These are phyloP conservation scores for Pelargonium myrrhifolium DNA, from an alignment of 441 rosid genomes.

Conservation along the genomic window DNA sequence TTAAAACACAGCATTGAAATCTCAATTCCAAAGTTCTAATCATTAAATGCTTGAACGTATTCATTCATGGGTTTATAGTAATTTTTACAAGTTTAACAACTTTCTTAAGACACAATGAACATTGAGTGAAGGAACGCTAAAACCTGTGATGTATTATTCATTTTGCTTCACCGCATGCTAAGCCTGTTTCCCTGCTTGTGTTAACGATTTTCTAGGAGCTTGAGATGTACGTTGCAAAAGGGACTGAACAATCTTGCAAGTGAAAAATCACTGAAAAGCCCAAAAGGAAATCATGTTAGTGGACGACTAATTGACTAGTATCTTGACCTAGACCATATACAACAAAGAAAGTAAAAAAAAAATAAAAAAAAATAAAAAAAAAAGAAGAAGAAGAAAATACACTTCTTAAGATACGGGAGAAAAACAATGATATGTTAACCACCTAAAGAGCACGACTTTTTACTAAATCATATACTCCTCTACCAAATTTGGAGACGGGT, in stretches of 20 bases:
- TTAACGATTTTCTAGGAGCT: neutral
- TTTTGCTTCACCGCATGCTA: constrained; percentile 6
- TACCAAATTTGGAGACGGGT: too few relatives aligned
- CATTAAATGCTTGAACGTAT: neutral
- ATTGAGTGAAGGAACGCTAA: neutral
- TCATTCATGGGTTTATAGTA: neutral
- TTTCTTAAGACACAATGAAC: neutral
- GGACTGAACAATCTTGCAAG: neutral
- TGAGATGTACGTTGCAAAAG: neutral
- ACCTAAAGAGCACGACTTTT: too few relatives aligned
- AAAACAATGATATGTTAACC: neutral
- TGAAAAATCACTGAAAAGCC: neutral
- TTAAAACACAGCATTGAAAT: neutral
- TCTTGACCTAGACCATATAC: too few relatives aligned
- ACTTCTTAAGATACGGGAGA: neutral
- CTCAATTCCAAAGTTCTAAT: too few relatives aligned
- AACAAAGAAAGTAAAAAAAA: too few relatives aligned
- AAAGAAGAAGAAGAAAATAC: too few relatives aligned
- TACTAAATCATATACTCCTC: too few relatives aligned
- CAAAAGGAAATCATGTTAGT: neutral
- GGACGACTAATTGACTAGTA: too few relatives aligned
- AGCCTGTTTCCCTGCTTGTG: neutral
- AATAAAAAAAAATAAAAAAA: too few relatives aligned
- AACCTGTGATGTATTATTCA: constrained; percentile 6
- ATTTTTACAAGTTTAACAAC: neutral